phyloP scores from a whole-genome alignment of 1,284 basidiomycete genomes.

The Tremellales sp. region DNA sequence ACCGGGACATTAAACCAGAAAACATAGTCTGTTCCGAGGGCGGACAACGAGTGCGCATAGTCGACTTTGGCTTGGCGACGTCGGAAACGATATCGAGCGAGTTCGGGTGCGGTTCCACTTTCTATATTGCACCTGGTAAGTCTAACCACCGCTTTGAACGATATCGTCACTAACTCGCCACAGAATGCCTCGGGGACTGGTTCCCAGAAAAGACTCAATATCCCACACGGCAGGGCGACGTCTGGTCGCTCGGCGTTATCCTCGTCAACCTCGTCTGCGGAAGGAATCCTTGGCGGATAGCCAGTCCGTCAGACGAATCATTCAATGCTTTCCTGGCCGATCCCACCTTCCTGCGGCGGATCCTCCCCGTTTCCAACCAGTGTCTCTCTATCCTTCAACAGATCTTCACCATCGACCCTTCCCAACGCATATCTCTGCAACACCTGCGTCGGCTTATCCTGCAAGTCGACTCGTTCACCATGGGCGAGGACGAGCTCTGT shows the following conservation, averaged over 20 bases:
- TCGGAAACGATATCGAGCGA: constrained; percentile 81
- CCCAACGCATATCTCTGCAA: constrained; percentile 59
- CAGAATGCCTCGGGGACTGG: constrained; percentile 84
- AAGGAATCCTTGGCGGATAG: constrained; percentile 81
- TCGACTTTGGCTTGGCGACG: constrained; percentile 96
- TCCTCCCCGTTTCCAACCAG: constrained; percentile 59
- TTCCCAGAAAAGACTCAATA: constrained; percentile 53
- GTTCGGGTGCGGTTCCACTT: constrained; percentile 64
- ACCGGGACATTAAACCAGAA: constrained; percentile 96
- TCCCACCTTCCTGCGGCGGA: constrained; percentile 62
- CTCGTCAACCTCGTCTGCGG: constrained; percentile 88
- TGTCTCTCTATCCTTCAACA: constrained; percentile 56
- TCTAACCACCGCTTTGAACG: neutral
- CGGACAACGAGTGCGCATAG: constrained; percentile 79
- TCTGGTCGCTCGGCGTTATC: constrained; percentile 89
- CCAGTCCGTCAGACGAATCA: constrained; percentile 64
- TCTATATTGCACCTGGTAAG: constrained; percentile 48
- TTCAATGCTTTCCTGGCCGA: constrained; percentile 66
- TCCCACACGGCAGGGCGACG: constrained; percentile 71
- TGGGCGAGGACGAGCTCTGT: constrained; percentile 56
- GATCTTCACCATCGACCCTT: constrained; percentile 58
- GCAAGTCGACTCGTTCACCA: constrained; percentile 63
- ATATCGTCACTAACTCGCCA: neutral
- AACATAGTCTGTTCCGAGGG: constrained; percentile 81
- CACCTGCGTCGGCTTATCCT: constrained; percentile 61